Percentiles rank a stretch among this genome's conserved stretches.
Conservation (phyloP, 345 rosid species). For the Melaleuca quinquenervia region DNA sequence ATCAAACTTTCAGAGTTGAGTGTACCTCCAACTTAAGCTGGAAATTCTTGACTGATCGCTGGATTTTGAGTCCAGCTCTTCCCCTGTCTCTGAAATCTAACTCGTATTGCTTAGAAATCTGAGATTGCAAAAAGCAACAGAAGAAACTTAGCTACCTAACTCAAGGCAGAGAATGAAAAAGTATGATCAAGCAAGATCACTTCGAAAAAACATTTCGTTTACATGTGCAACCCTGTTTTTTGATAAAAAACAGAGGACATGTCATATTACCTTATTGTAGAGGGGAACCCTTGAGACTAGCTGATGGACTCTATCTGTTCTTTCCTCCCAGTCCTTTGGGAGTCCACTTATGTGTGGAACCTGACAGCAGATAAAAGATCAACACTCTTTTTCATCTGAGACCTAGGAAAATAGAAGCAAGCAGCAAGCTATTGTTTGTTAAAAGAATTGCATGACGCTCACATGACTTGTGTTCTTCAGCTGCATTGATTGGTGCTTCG, state of each 20-base stretch:
- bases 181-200: neutral
- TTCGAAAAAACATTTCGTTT: neutral
- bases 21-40: slow-evolving; percentile 69
- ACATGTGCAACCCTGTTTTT: neutral
- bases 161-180: neutral
- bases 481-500: slow-evolving; percentile 70
- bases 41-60: slow-evolving; percentile 81
- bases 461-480: slow-evolving; percentile 53
- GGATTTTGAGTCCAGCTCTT: slow-evolving; percentile 62
- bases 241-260: neutral
- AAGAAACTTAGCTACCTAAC: neutral
- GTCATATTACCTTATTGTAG: slow-evolving; percentile 47
- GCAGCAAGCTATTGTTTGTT: too few species aligned
- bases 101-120: slow-evolving; percentile 65
- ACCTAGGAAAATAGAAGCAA: neutral
- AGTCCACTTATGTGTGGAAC: slow-evolving; percentile 51
- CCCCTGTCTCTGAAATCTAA: slow-evolving; percentile 78
- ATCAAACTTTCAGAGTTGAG: neutral
- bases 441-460: neutral
- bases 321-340: slow-evolving; percentile 55
- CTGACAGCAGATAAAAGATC: slow-evolving; percentile 13
- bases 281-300: slow-evolving; percentile 58
- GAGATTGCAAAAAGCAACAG: neutral
- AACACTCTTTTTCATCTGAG: neutral
- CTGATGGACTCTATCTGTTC: slow-evolving; percentile 45